Evolutionary conservation across 2,329 filamentous ascomycete species (phyloP).

Genomic region (Neonectria magnoliae): DNA sequence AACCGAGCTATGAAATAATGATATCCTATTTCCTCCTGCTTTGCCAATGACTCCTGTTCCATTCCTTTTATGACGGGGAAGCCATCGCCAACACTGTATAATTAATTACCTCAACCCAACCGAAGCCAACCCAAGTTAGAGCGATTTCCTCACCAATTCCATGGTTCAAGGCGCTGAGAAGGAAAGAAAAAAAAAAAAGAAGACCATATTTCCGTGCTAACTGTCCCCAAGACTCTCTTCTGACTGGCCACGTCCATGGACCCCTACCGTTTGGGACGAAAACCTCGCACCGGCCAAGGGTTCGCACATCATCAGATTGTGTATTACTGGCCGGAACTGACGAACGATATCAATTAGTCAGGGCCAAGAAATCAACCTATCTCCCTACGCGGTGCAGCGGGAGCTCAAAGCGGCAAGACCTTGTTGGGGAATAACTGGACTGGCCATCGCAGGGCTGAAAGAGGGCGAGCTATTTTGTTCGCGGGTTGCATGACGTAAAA

Average conservation of each 20-base stretch:
- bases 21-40: background rate
- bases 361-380: background rate
- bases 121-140: background rate
- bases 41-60: background rate
- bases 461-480: background rate
- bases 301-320: background rate
- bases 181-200: background rate
- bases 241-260: background rate
- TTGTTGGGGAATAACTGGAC: background rate
- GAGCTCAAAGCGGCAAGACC: background rate
- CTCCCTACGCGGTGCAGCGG: background rate
- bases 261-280: background rate
- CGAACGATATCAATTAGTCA: background rate
- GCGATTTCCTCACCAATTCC: background rate
- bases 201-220: background rate
- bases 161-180: background rate
- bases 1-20: background rate
- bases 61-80: background rate
- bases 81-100: background rate
- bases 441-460: background rate
- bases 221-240: background rate
- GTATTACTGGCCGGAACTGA: background rate
- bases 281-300: slow-evolving; percentile 1
- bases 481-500: slow-evolving; percentile 20
- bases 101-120: background rate